Base-by-base conservation (phyloP, 129 eudicot species). In the Glebionis coronaria region DNA sequence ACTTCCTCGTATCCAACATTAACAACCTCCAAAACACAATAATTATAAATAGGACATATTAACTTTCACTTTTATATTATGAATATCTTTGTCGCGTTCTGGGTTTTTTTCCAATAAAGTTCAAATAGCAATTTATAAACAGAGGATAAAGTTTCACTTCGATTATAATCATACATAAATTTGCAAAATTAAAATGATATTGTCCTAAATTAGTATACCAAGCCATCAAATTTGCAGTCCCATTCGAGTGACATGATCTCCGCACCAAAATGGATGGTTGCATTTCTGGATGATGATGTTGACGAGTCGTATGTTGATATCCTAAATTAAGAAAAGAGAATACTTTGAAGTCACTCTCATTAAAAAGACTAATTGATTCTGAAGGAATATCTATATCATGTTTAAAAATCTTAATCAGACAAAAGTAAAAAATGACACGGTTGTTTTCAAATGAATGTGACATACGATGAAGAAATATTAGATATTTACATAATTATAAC, bases 181-280 rank as follows among this genome's bases (percentile, higher is more conserved):
- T 61, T 10, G 51, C 21, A 23, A 56, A 5, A 55, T 28, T 16
- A 44, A 53, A 53, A 18, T 2, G 12, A 3, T 8, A 27, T 47
- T 23, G 5, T 35, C 9, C 27, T 40, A 20, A 29, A 29, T 50
- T 68, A 44, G 83, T 71, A 51, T 84, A 94, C 97, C 99, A 94
- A 65, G 12, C 99, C 90, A 78, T 94, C 99, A 69, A 95, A 94
- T 83, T 94, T 94, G 82, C 95, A 94, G 56, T 94, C 99, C 97
- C 99, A 94, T 79, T 94, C 99, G 45, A 94, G 97, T 54, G 99
- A 89, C 87, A 79, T 81, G 76, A 94, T 74, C 87, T 94, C 97
- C 11, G 99, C 93, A 57, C 99, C 99, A 78, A 93, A 94, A 75
- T 94, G 90, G 66, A 94, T 94, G 44, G 99, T 89, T 60, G 99